Evolutionary conservation across 192 early-diverging fungal genomes (phyloP).

Genomic region (Thamnidium elegans): DNA sequence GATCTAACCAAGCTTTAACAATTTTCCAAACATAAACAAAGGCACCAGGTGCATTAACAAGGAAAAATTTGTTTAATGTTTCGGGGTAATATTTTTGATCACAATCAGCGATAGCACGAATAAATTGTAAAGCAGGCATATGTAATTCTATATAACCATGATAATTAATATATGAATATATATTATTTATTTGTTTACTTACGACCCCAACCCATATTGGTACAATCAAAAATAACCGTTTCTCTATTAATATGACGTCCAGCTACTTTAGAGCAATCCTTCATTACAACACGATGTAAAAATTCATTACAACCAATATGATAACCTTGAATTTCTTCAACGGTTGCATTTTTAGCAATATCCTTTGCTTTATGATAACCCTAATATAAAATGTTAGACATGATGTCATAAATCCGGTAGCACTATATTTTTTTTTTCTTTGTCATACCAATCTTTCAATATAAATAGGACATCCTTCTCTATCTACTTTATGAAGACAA

Average conservation of each 20-base stretch:
- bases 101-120: constrained; percentile 72
- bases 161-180: background rate
- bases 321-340: constrained; percentile 61
- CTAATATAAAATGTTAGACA: constrained; percentile 27
- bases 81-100: constrained; percentile 96
- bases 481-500: constrained; percentile 86
- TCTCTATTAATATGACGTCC: constrained; percentile 72
- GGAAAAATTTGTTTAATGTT: constrained; percentile 84
- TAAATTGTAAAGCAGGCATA: constrained; percentile 64
- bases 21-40: constrained; percentile 83
- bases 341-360: constrained; percentile 56
- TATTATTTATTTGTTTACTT: constrained; percentile 29
- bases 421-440: constrained; percentile 1
- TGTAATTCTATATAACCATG: constrained; percentile 47
- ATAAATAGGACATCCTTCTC: constrained; percentile 85
- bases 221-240: constrained; percentile 89
- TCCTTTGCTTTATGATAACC: constrained; percentile 64
- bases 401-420: background rate
- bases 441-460: constrained; percentile 80
- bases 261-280: constrained; percentile 72
- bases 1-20: constrained; percentile 75
- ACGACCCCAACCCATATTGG: constrained; percentile 76
- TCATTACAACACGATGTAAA: constrained; percentile 65
- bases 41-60: constrained; percentile 90
- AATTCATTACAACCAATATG: constrained; percentile 73